phyloP scores from a whole-genome alignment of 352 stramenopile genomes.

The Phytopythium delawarense region DNA sequence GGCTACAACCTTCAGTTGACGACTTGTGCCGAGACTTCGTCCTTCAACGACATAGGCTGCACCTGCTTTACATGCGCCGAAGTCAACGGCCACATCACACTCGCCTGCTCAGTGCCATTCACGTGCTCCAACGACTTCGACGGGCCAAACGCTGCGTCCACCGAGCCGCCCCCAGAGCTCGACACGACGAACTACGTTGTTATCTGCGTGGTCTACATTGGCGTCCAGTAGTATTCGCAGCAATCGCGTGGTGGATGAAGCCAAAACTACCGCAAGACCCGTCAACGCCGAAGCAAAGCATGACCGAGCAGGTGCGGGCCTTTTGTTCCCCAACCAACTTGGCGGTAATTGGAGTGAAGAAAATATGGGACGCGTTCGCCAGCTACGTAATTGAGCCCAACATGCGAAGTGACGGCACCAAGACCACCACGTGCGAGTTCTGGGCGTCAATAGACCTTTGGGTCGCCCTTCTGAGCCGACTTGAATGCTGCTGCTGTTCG shows the following conservation, averaged over 20 bases:
- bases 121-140: conserved; percentile 4
- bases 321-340: neutral
- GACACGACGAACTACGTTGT: neutral
- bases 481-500: neutral
- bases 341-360: neutral
- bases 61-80: conserved; percentile 1
- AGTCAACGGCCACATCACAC: neutral
- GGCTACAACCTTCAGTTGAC: neutral
- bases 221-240: neutral
- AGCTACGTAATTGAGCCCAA: neutral
- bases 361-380: neutral
- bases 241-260: neutral
- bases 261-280: neutral
- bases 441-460: neutral
- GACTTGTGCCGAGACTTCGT: conserved; percentile 1
- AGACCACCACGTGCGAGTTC: neutral
- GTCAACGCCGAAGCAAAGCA: neutral
- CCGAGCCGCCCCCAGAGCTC: neutral
- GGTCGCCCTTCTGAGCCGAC: neutral
- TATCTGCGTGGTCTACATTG: neutral
- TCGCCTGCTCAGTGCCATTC: neutral
- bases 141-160: neutral
- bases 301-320: neutral
- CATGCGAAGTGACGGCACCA: neutral
- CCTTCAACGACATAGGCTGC: neutral